Conservation (phyloP, 2,329 filamentous ascomycete genomes). For the Calonectria pteridis region DNA sequence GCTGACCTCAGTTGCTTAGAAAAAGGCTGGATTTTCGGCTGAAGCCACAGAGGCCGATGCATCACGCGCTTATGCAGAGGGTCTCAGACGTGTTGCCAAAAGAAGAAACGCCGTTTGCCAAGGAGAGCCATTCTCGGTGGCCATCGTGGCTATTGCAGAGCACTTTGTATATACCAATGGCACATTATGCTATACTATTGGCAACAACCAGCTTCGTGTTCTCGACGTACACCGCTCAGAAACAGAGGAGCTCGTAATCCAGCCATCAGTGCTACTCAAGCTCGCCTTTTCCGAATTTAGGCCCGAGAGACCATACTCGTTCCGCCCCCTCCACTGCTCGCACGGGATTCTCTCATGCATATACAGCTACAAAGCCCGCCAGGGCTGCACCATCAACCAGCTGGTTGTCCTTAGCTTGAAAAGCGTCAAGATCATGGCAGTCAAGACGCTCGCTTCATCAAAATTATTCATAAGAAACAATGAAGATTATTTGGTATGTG, state of each 20-base stretch:
- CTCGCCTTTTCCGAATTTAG: conserved; percentile 52
- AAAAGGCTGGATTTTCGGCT: conserved; percentile 38
- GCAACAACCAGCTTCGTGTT: conserved; percentile 63
- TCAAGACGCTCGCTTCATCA: conserved; percentile 57
- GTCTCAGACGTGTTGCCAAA: conserved; percentile 70
- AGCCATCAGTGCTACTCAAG: conserved; percentile 59
- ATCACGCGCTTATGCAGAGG: conserved; percentile 37
- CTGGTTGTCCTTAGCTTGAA: conserved; percentile 62
- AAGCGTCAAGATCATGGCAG: conserved; percentile 58
- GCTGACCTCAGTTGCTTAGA: conserved; percentile 30
- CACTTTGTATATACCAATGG: conserved; percentile 74
- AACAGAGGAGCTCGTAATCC: conserved; percentile 66
- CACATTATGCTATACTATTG: conserved; percentile 72
- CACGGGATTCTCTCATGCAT: conserved; percentile 69
- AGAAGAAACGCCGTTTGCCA: conserved; percentile 70
- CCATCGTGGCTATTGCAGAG: conserved; percentile 70
- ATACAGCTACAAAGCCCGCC: conserved; percentile 57
- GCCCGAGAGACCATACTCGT: conserved; percentile 55
- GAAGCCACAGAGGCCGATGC: conserved; percentile 38
- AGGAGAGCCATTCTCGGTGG: conserved; percentile 72
- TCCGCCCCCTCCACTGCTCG: conserved; percentile 69
- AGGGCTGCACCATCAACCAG: conserved; percentile 56
- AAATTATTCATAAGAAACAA: conserved; percentile 79
- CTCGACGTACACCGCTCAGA: conserved; percentile 67
- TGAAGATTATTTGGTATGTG: conserved; percentile 71